Conservation (phyloP, 345 rosid species). For the Viola odorata region DNA sequence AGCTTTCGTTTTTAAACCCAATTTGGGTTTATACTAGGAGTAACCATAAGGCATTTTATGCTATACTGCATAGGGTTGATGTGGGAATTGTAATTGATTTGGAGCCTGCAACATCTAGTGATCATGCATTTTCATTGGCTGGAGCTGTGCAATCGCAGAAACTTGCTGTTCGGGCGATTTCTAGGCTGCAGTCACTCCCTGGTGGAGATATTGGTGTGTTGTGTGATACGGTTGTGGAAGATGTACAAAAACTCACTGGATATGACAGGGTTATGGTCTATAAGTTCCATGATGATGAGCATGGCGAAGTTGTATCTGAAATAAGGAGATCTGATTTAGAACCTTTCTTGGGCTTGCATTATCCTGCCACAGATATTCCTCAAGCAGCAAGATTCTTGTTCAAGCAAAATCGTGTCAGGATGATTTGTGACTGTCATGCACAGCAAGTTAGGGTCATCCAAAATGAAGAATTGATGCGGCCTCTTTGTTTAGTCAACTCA, state of each 20-base stretch:
- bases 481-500: slow-evolving; percentile 74
- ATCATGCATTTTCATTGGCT: slow-evolving; percentile 60
- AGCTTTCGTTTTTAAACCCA: slow-evolving; percentile 67
- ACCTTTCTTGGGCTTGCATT: slow-evolving; percentile 83
- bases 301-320: slow-evolving; percentile 86
- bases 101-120: slow-evolving; percentile 64
- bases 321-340: slow-evolving; percentile 76
- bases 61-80: slow-evolving; percentile 72
- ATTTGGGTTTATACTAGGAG: slow-evolving; percentile 57
- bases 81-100: slow-evolving; percentile 75
- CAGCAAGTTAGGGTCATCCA: slow-evolving; percentile 54
- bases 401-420: slow-evolving; percentile 71
- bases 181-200: slow-evolving; percentile 79
- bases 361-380: slow-evolving; percentile 85
- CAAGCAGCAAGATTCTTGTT: slow-evolving; percentile 83
- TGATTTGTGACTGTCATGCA: slow-evolving; percentile 75
- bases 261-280: slow-evolving; percentile 89
- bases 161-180: slow-evolving; percentile 67
- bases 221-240: slow-evolving; percentile 85
- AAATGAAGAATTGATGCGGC: slow-evolving; percentile 53
- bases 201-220: slow-evolving; percentile 72
- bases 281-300: slow-evolving; percentile 81
- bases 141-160: slow-evolving; percentile 88
- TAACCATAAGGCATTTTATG: slow-evolving; percentile 60
- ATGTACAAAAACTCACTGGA: slow-evolving; percentile 75